Evolutionary conservation across 768 basidiomycete genomes (phyloP), one percentile per base, ranked within the genome.

Genomic region (Mycena amicta): DNA sequence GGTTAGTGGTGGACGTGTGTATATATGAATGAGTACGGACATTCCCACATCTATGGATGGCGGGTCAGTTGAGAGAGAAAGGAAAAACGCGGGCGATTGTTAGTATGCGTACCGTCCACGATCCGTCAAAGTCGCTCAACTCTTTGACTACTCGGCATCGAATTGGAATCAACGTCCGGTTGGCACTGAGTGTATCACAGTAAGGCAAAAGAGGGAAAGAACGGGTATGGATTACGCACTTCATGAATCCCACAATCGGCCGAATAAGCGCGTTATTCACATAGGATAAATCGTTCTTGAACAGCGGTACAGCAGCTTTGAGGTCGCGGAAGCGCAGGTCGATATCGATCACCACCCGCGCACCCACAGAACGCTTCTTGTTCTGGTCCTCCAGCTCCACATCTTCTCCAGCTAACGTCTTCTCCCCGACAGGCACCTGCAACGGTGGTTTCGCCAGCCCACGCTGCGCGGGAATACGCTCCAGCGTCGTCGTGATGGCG

Each of bases 211-310:
- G 27, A 22, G 16, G 29, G 8, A 27, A 31, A 20, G 20, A 13
- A 56, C 41, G 52, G 33, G 37, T 40, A 55, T 33, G 51, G 5
- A 23, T 59, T 12, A 79, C 88, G 59, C 66, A 95, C 95, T 97
- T 97, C 87, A 98, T 95, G 70, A 99, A 99, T 1, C 94, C 96
- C 16, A 98, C 97, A 61, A 99, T 98, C 3, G 97, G 95, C 66
- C 97, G 73, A 47, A 97, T 89, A 25, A 98, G 76, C 22, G 97
- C 97, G 67, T 88, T 92, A 67, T 96, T 97, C 60, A 92, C 89
- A 67, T 96, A 93, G 43, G 92, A 92, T 56, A 99, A 71, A 68
- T 97, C 92, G 45, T 80, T 81, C 29, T 93, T 87, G 75, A 95
- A 98, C 51, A 96, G 82, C 1, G 97, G 97, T 13, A 99, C 92